phyloP scores from a whole-genome alignment of 1,284 basidiomycete species.

The Cerrena zonata region DNA sequence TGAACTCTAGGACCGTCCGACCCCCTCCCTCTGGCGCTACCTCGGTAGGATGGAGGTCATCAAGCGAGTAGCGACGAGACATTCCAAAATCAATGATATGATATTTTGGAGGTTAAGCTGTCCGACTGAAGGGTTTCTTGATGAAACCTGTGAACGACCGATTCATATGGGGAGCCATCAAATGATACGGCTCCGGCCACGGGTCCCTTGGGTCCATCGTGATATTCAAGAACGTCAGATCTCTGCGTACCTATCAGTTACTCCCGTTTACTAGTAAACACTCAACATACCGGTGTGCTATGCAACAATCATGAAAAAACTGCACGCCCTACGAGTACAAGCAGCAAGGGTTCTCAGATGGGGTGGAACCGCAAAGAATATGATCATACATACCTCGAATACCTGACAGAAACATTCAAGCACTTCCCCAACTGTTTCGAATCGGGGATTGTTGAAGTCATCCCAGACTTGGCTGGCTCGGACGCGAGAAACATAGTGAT shows the following conservation, averaged over 20 bases:
- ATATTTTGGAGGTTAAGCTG: constrained; percentile 25
- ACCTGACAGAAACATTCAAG: constrained; percentile 3
- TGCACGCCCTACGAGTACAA: constrained; percentile 35
- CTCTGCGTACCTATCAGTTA: constrained; percentile 1
- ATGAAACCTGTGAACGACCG: constrained; percentile 16
- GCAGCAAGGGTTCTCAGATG: neutral
- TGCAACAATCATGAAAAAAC: constrained; percentile 30
- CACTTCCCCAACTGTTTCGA: constrained; percentile 16
- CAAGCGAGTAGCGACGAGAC: constrained; percentile 9
- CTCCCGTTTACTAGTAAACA: constrained; percentile 17
- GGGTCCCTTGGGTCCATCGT: constrained; percentile 31
- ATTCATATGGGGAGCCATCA: constrained; percentile 6
- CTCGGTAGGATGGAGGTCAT: constrained; percentile 10
- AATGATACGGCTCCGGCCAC: constrained; percentile 24
- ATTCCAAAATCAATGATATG: constrained; percentile 31
- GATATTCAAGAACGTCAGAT: constrained; percentile 23
- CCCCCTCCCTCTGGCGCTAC: constrained; percentile 4
- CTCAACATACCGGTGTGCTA: constrained; percentile 2
- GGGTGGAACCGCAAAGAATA: constrained; percentile 18
- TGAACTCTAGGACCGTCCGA: constrained; percentile 12
- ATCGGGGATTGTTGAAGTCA: constrained; percentile 14
- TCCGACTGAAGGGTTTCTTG: constrained; percentile 23
- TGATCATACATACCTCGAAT: constrained; percentile 22
- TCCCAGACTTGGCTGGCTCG: constrained; percentile 8
- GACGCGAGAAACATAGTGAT: constrained; percentile 6